Evolutionary conservation across 179 eudicot genomes (phyloP), one percentile per base, ranked within the genome.

Genomic region (Heliamphora pulchella): DNA sequence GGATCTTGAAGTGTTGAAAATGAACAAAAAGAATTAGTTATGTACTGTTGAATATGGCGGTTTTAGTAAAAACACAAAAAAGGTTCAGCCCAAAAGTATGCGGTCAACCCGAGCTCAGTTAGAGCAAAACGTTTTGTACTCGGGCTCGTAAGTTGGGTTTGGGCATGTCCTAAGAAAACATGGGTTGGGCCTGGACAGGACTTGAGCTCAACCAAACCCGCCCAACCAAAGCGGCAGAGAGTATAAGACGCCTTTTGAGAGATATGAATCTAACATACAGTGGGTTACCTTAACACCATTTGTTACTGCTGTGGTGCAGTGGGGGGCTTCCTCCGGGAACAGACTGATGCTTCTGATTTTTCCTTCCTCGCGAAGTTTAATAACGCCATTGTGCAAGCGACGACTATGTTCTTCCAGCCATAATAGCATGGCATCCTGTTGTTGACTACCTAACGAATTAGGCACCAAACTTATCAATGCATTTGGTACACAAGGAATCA

Each of bases 351-450:
- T 83, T 84, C 82, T 88, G 74, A 64, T 13, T 58, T 48, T 80
- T 66, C 81, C 90, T 84, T 90, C 91, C 80, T 79, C 83, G 15
- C 92, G 90, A 61, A 89, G 79, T 84, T 85, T 80, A 82, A 94
- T 80, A 78, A 86, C 77, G 39, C 97, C 94, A 87, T 81, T 83
- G 80, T 90, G 76, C 75, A 96, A 86, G 71, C 99, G 98, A 17
- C 86, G 91, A 8, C 75, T 88, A 81, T 94, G 99, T 85, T 96
- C 98, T 87, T 96, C 99, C 83, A 96, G 85, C 99, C 99, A 96
- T 82, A 94, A 83, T 63, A 96, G 83, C 80, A 94, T 75, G 50
- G 91, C 99, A 87, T 96, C 98, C 72, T 88, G 89, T 76, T 82
- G 86, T 43, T 80, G 81, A 80, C 77, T 78, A 79, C 80, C 82